Conservation (phyloP, 306 rosid species). For the Vachellia pachyceras region DNA sequence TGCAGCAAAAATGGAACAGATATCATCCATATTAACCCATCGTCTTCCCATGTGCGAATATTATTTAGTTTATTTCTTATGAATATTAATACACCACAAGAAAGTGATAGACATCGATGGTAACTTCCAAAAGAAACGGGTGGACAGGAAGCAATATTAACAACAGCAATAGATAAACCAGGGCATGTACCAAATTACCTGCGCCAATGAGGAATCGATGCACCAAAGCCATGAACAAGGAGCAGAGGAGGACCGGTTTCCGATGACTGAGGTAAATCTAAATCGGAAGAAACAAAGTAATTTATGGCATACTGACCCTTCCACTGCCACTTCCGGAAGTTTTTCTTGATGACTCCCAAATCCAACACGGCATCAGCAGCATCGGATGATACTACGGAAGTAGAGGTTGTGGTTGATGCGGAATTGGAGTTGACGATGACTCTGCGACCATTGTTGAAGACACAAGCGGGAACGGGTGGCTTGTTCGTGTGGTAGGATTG, state of each 20-base stretch:
- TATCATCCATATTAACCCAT: slow-evolving; percentile 18
- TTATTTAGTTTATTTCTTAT: not conserved
- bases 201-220: slow-evolving; percentile 96
- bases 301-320: slow-evolving; percentile 70
- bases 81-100: slow-evolving; percentile 13
- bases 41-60: not conserved
- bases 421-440: slow-evolving; percentile 37
- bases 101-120: slow-evolving; percentile 40
- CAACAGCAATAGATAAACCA: not conserved
- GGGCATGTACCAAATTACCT: slow-evolving; percentile 48
- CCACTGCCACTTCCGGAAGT: slow-evolving; percentile 73
- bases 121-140: not conserved
- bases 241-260: slow-evolving; percentile 59
- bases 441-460: slow-evolving; percentile 12
- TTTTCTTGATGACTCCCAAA: slow-evolving; percentile 60
- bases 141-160: slow-evolving; percentile 33
- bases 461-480: not conserved
- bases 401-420: slow-evolving; percentile 14
- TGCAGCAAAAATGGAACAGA: not conserved
- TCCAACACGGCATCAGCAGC: slow-evolving; percentile 36
- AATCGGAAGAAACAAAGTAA: slow-evolving; percentile 66
- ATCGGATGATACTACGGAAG: slow-evolving; percentile 39
- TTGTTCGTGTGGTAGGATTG: not conserved
- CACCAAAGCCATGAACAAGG: slow-evolving; percentile 96
- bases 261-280: slow-evolving; percentile 29